Evolutionary conservation across 1,284 basidiomycete species (phyloP).

Genomic region (Cutaneotrichosporon cutaneum): DNA sequence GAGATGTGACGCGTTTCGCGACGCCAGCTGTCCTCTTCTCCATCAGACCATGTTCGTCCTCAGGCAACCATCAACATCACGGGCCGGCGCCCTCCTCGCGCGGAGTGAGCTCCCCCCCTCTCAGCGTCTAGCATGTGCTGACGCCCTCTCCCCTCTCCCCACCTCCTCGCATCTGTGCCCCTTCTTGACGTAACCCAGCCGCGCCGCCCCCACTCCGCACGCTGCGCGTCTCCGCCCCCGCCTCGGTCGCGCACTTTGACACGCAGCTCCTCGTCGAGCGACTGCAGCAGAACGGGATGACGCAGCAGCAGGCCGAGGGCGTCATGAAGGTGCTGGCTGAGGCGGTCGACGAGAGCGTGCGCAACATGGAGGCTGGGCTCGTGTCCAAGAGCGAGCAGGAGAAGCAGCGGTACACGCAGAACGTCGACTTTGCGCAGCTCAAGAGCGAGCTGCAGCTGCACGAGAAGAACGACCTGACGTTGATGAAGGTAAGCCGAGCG

Average conservation of each 20-base stretch:
- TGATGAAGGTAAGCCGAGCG: slow-evolving; percentile 82
- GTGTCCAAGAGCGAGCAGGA: slow-evolving; percentile 92
- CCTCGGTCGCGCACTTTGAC: slow-evolving; percentile 67
- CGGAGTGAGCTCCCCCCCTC: slow-evolving; percentile 27
- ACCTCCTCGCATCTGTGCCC: slow-evolving; percentile 2
- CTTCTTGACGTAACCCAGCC: not conserved
- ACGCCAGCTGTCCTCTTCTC: not conserved
- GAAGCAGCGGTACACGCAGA: slow-evolving; percentile 93
- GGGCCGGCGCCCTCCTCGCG: slow-evolving; percentile 34
- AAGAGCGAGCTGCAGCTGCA: slow-evolving; percentile 95
- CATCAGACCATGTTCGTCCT: slow-evolving; percentile 26
- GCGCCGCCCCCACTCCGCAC: slow-evolving; percentile 12
- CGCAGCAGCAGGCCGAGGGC: slow-evolving; percentile 84
- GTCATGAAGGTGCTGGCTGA: slow-evolving; percentile 93
- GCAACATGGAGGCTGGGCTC: slow-evolving; percentile 90
- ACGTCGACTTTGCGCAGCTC: slow-evolving; percentile 95
- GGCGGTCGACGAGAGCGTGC: slow-evolving; percentile 90
- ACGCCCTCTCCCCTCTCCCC: slow-evolving; percentile 1
- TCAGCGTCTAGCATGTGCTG: slow-evolving; percentile 1
- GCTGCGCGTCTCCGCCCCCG: slow-evolving; percentile 22
- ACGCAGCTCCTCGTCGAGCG: slow-evolving; percentile 90
- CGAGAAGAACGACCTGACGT: slow-evolving; percentile 95
- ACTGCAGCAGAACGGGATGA: slow-evolving; percentile 80
- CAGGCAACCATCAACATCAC: slow-evolving; percentile 37
- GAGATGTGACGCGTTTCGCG: slow-evolving; percentile 8